phyloP scores from a whole-genome alignment of 805 yeast genomes.

The Metschnikowia bowlesiae region DNA sequence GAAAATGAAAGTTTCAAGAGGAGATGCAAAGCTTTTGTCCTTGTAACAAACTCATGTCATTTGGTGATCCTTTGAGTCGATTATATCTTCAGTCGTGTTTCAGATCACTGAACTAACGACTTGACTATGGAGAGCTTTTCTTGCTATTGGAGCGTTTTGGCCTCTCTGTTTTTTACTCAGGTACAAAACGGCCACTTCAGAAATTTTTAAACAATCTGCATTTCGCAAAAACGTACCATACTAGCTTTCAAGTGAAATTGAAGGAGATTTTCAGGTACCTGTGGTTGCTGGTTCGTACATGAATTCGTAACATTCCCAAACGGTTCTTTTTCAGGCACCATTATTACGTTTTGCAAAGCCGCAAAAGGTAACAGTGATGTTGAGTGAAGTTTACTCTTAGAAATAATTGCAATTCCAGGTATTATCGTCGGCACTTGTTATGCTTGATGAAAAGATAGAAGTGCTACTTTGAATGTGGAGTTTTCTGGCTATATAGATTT shows the following conservation, averaged over 20 bases:
- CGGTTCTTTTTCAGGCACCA: slow-evolving; percentile 62
- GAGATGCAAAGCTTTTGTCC: slow-evolving; percentile 61
- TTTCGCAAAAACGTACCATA: slow-evolving; percentile 51
- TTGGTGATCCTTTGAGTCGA: slow-evolving; percentile 75
- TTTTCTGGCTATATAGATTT: slow-evolving; percentile 66
- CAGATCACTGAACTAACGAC: slow-evolving; percentile 46
- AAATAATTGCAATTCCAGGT: slow-evolving; percentile 68
- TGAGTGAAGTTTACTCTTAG: slow-evolving; percentile 70
- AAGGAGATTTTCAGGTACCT: slow-evolving; percentile 63
- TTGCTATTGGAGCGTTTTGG: slow-evolving; percentile 62
- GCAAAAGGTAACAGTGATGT: slow-evolving; percentile 44
- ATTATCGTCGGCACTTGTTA: slow-evolving; percentile 60
- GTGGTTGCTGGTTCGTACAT: slow-evolving; percentile 74
- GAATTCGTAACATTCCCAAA: slow-evolving; percentile 81
- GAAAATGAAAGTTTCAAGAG: slow-evolving; percentile 61
- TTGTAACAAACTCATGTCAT: slow-evolving; percentile 63
- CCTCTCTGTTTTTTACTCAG: slow-evolving; percentile 71
- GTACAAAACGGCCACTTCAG: slow-evolving; percentile 62
- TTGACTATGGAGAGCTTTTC: slow-evolving; percentile 68
- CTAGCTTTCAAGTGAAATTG: slow-evolving; percentile 61
- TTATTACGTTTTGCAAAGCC: slow-evolving; percentile 46
- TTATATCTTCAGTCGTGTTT: slow-evolving; percentile 63
- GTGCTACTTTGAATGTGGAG: slow-evolving; percentile 66
- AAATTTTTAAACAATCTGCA: slow-evolving; percentile 59
- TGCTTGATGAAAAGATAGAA: slow-evolving; percentile 68